Conservation (phyloP, 2,329 filamentous ascomycete genomes). For the Calonectria leucothoes region DNA sequence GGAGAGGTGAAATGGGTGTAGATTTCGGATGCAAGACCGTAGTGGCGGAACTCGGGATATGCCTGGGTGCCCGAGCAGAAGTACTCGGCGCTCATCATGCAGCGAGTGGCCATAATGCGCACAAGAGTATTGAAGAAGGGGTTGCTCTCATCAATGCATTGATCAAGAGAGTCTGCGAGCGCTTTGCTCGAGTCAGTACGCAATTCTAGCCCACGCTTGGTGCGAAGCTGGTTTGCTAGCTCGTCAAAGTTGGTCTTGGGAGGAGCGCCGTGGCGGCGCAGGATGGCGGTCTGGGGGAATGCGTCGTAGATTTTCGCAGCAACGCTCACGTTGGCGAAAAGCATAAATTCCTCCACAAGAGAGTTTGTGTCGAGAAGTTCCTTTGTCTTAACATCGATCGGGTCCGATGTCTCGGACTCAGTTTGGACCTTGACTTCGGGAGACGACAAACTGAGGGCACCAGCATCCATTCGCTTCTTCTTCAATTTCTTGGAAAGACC, state of each 20-base stretch:
- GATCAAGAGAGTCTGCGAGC: constrained; percentile 92
- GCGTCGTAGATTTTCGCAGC: constrained; percentile 89
- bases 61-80: constrained; percentile 95
- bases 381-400: constrained; percentile 96
- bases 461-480: constrained; percentile 95
- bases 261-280: constrained; percentile 91
- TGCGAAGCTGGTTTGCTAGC: constrained; percentile 88
- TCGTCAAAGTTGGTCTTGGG: constrained; percentile 98
- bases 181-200: constrained; percentile 88
- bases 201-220: constrained; percentile 85
- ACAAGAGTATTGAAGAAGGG: constrained; percentile 99
- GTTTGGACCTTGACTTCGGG: constrained; percentile 97
- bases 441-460: constrained; percentile 94
- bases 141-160: constrained; percentile 81
- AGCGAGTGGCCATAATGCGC: constrained; percentile 95
- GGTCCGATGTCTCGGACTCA: constrained; percentile 95
- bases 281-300: constrained; percentile 94
- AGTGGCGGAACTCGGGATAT: constrained; percentile 95
- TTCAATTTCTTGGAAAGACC: constrained; percentile 92
- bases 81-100: constrained; percentile 99
- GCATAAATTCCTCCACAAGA: constrained; percentile 98
- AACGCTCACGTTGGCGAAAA: constrained; percentile 96
- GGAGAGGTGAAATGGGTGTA: constrained; percentile 99
- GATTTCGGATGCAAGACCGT: constrained; percentile 94
- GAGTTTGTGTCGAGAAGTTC: constrained; percentile 95